A percentile compares a stretch with the other conserved stretches of the same genome.
These are phyloP conservation scores for Malassezia psittaci DNA, from an alignment of 1,284 basidiomycete genomes.

Conservation along the genomic window DNA sequence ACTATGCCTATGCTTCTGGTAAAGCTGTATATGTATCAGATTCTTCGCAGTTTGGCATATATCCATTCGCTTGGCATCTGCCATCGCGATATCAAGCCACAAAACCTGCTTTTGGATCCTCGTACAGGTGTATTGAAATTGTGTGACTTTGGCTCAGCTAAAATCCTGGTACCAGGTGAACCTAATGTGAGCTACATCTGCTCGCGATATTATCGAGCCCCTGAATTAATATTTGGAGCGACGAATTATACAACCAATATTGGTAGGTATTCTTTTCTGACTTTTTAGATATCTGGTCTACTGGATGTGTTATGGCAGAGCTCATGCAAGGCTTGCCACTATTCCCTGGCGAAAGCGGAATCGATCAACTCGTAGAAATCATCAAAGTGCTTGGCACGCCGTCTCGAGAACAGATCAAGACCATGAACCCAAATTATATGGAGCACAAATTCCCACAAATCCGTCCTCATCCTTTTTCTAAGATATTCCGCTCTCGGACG, in stretches of 20 bases:
- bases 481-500: slow-evolving; percentile 97
- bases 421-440: slow-evolving; percentile 99
- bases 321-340: slow-evolving; percentile 96
- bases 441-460: slow-evolving; percentile 99
- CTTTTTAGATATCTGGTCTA: slow-evolving; percentile 82
- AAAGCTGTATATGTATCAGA: slow-evolving; percentile 96
- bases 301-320: slow-evolving; percentile 99
- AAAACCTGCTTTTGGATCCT: slow-evolving; percentile 93
- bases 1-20: slow-evolving; percentile 99
- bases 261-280: slow-evolving; percentile 53
- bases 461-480: slow-evolving; percentile 59
- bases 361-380: slow-evolving; percentile 98
- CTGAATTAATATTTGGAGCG: slow-evolving; percentile 97
- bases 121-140: slow-evolving; percentile 91
- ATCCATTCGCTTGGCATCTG: slow-evolving; percentile 82
- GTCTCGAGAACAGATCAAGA: slow-evolving; percentile 98
- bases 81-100: slow-evolving; percentile 98
- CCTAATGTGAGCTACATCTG: slow-evolving; percentile 99
- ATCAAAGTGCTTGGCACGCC: slow-evolving; percentile 99
- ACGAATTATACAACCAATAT: slow-evolving; percentile 99
- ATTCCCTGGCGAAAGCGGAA: slow-evolving; percentile 97
- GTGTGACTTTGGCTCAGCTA: slow-evolving; percentile 97
- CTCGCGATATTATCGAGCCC: slow-evolving; percentile 97
- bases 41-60: slow-evolving; percentile 90
- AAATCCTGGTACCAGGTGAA: slow-evolving; percentile 93